Evolutionary conservation across 2,329 filamentous ascomycete genomes (phyloP).

Genomic region (Clarireedia hainanense): DNA sequence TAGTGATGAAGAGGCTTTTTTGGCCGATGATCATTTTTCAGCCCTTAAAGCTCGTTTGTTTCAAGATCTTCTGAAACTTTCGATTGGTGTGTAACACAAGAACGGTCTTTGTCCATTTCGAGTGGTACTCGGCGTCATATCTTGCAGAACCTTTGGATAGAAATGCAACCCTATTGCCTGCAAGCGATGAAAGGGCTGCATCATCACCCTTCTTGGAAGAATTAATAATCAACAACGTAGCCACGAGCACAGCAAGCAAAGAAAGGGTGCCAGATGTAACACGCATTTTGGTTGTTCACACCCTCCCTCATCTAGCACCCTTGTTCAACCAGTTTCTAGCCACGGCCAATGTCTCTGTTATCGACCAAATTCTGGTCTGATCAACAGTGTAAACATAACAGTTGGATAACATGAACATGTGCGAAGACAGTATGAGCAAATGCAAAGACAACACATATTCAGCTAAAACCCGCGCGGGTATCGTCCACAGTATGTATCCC

Average conservation of each 20-base stretch:
- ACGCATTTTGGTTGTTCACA: background rate
- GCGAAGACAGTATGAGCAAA: background rate
- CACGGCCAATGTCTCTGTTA: background rate
- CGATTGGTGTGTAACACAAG: background rate
- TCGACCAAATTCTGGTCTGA: background rate
- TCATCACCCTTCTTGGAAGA: background rate
- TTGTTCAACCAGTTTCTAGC: background rate
- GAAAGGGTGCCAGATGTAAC: background rate
- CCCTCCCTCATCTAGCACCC: background rate
- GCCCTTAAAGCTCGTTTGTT: constrained; percentile 5
- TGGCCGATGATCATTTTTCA: background rate
- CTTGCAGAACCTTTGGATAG: background rate
- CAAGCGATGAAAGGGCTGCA: background rate
- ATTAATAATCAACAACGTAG: constrained; percentile 1
- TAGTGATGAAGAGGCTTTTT: background rate
- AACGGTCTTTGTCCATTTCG: background rate
- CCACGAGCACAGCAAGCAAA: constrained; percentile 6
- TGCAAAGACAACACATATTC: background rate
- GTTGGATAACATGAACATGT: background rate
- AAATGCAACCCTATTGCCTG: background rate
- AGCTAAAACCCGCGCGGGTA: constrained; percentile 2
- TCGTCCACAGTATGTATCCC: background rate
- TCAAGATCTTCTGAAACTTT: constrained; percentile 8
- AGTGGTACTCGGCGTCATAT: background rate
- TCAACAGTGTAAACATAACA: background rate